Base-by-base conservation (phyloP, 2,329 filamentous ascomycete species). In the Aurifilum marmelostoma region DNA sequence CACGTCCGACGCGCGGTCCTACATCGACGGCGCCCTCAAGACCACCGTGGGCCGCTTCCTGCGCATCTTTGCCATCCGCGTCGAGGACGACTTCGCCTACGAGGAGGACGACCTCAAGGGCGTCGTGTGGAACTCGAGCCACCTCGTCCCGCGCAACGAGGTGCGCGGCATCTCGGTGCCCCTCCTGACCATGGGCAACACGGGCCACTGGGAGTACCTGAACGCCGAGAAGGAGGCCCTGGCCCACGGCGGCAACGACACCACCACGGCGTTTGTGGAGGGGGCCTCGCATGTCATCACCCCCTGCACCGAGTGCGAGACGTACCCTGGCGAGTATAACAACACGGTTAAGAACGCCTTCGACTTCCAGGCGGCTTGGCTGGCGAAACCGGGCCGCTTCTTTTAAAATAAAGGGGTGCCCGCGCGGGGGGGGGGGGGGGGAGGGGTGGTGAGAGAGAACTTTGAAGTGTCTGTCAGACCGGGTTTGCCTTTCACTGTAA, bases 181-280 rank as follows among this genome's bases (percentile, higher is more conserved):
- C 0, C 58, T 67, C 8, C 47, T 67, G 29, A 67, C 65, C 21
- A 67, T 67, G 65, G 65, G 58, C 9, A 67, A 67, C 34, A 74
- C 73, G 0, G 73, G 72, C 3, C 72, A 74, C 60, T 74, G 65
- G 47, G 73, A 74, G 63, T 73, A 72, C 27, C 60, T 74, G 39
- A 73, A 73, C 41, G 69, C 69, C 3, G 73, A 74, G 68, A 74
- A 74, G 43, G 67, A 70, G 1, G 67, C 73, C n/a, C 63, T 73
- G 9, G 69, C 69, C 27, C 65, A 73, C 11, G 66, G 58, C 2
- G 71, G 70, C 3, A 71, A 71, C 32, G 73, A 74, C 37, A 73
- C 64, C 6, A 66, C 69, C 7, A 73, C 74, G 50, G 70, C 60
- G 2, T 75, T 73, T 63, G 69, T 73, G 2, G 71, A 75, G 61